phyloP scores from a whole-genome alignment of 495 filamentous ascomycete genomes.

The Xylaria scruposa region DNA sequence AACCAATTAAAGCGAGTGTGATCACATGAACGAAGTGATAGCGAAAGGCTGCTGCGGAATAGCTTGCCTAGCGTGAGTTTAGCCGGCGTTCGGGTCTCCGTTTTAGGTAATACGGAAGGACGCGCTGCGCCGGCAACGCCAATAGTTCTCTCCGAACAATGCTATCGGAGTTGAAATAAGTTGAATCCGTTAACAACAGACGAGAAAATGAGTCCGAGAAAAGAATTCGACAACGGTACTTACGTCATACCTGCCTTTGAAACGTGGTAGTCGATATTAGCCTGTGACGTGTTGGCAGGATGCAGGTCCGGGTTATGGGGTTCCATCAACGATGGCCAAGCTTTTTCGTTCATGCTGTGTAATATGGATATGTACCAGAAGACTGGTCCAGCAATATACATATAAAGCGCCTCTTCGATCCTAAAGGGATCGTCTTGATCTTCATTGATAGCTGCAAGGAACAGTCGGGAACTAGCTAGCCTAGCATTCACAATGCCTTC shows the following conservation, averaged over 20 bases:
- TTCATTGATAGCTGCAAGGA: constrained; percentile 14
- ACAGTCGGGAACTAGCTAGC: constrained; percentile 4
- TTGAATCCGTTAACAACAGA: neutral
- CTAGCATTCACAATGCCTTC: constrained; percentile 24
- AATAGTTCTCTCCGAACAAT: constrained; percentile 5
- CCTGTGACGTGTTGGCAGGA: constrained; percentile 3
- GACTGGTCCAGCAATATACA: neutral
- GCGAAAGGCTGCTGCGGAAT: neutral
- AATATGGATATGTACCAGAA: neutral
- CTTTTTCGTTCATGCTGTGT: constrained; percentile 7
- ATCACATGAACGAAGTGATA: neutral
- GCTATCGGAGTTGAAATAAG: neutral
- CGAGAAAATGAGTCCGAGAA: neutral
- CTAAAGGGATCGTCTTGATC: constrained; percentile 12
- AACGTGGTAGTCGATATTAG: neutral
- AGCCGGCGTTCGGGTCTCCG: constrained; percentile 20
- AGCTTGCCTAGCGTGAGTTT: constrained; percentile 1
- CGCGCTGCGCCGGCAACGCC: neutral
- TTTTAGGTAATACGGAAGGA: constrained; percentile 28
- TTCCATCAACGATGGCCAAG: constrained; percentile 15
- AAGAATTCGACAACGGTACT: neutral
- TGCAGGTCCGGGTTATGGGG: constrained; percentile 9
- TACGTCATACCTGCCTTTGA: constrained; percentile 19
- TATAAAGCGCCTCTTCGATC: neutral
- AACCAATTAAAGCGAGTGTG: neutral